Percentiles rank a stretch among this genome's conserved stretches.
Conservation (phyloP, 176 grass and related monocot species). For the Stipa capillata region DNA sequence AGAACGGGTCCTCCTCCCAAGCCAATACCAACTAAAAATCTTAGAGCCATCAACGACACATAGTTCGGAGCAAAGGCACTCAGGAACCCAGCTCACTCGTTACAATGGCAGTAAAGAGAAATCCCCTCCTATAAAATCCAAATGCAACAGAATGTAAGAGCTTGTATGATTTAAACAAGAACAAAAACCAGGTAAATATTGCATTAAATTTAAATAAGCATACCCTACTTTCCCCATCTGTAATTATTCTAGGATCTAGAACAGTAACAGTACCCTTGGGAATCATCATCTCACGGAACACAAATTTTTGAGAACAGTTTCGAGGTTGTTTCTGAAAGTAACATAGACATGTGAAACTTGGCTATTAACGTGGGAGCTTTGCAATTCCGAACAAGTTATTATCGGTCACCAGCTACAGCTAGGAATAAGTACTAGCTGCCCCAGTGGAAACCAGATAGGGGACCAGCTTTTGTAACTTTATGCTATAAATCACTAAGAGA, state of each 20-base stretch:
- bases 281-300: not conserved
- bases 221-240: not conserved
- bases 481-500: not conserved
- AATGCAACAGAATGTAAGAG: conserved; percentile 10
- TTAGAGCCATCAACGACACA: conserved; percentile 32
- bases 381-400: not conserved
- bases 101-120: conserved; percentile 59
- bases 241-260: not conserved
- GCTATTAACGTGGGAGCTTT: not conserved
- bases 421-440: not conserved
- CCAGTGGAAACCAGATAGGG: not conserved
- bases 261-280: not conserved
- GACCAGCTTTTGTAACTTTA: not conserved
- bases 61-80: conserved; percentile 71
- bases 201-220: not conserved
- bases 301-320: not conserved
- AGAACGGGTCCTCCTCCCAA: conserved; percentile 55
- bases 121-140: conserved; percentile 44
- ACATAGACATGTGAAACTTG: not conserved
- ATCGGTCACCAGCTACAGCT: not conserved
- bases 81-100: conserved; percentile 60
- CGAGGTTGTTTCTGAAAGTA: not conserved
- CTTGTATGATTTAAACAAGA: conserved; percentile 3
- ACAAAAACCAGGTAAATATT: not conserved
- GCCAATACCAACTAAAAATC: conserved; percentile 58